These are phyloP conservation scores for Mentha longifolia DNA, from an alignment of 257 asterid species.

Conservation along the genomic window DNA sequence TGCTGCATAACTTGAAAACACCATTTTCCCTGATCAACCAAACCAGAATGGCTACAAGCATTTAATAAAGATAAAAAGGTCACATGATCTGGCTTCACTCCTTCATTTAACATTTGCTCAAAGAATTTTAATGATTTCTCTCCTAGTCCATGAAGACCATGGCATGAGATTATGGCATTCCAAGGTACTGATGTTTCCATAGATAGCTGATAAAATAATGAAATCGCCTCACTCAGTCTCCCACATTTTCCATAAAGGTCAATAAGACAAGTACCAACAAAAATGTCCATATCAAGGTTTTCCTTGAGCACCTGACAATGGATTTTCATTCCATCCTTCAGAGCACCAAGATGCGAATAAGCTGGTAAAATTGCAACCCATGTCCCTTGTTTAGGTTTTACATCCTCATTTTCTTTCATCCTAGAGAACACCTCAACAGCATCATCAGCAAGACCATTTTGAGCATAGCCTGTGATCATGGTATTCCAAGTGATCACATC, in stretches of 20 bases:
- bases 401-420: slow-evolving; percentile 48
- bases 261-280: slow-evolving; percentile 71
- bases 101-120: slow-evolving; percentile 55
- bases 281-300: slow-evolving; percentile 56
- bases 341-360: slow-evolving; percentile 80
- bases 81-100: slow-evolving; percentile 72
- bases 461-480: slow-evolving; percentile 77
- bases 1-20: no score
- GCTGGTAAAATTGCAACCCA: slow-evolving; percentile 79
- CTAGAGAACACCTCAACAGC: slow-evolving; percentile 53
- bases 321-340: slow-evolving; percentile 66
- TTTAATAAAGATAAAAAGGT: slow-evolving; percentile 71
- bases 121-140: slow-evolving; percentile 59
- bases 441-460: slow-evolving; percentile 80
- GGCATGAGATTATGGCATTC: slow-evolving; percentile 76
- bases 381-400: slow-evolving; percentile 63
- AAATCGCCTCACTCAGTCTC: slow-evolving; percentile 60
- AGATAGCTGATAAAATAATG: slow-evolving; percentile 56
- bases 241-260: slow-evolving; percentile 88
- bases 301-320: slow-evolving; percentile 63
- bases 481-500: slow-evolving; percentile 88
- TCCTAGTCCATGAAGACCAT: slow-evolving; percentile 76
- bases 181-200: slow-evolving; percentile 56
- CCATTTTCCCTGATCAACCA: no score
- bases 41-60: slow-evolving; percentile 53